Conservation (phyloP, 1,139 yeast genomes). For the Taiozyma sp. region DNA sequence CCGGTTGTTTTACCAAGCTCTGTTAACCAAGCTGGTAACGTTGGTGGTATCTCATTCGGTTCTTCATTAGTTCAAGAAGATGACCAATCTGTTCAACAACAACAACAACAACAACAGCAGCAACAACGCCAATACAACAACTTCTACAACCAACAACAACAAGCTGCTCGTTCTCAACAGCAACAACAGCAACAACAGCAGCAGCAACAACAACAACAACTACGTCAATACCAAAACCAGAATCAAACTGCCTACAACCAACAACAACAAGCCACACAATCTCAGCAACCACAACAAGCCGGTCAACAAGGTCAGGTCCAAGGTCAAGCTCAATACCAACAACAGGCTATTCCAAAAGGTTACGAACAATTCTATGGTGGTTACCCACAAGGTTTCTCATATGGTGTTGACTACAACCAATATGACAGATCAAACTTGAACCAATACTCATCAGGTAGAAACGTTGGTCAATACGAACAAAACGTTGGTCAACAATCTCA, state of each 20-base stretch:
- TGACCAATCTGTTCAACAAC: constrained; percentile 25
- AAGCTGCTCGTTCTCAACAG: constrained; percentile 14
- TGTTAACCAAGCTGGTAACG: constrained; percentile 62
- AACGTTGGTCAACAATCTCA: constrained; percentile 8
- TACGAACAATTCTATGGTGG: constrained; percentile 21
- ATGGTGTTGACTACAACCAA: constrained; percentile 20
- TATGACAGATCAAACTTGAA: constrained; percentile 5
- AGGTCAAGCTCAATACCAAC: constrained; percentile 7
- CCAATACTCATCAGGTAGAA: constrained; percentile 6
- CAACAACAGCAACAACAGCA: constrained; percentile 3
- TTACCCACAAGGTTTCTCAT: constrained; percentile 26
- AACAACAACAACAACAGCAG: constrained; percentile 13
- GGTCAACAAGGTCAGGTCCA: constrained; percentile 10
- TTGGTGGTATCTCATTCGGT: constrained; percentile 80
- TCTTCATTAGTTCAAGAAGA: constrained; percentile 50
- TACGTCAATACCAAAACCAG: constrained; percentile 19
- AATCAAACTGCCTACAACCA: constrained; percentile 8
- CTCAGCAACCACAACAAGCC: constrained; percentile 16
- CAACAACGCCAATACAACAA: constrained; percentile 17
- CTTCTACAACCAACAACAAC: constrained; percentile 15
- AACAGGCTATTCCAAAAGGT: constrained; percentile 25
- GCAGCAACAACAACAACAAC: constrained; percentile 18
- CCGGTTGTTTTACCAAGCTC: constrained; percentile 65
- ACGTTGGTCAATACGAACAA: constrained; percentile 11
- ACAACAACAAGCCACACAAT: constrained; percentile 17